Percentiles rank a stretch among this genome's conserved stretches.
phyloP scores from a whole-genome alignment of 345 rosid genomes.

The Salix viminalis region DNA sequence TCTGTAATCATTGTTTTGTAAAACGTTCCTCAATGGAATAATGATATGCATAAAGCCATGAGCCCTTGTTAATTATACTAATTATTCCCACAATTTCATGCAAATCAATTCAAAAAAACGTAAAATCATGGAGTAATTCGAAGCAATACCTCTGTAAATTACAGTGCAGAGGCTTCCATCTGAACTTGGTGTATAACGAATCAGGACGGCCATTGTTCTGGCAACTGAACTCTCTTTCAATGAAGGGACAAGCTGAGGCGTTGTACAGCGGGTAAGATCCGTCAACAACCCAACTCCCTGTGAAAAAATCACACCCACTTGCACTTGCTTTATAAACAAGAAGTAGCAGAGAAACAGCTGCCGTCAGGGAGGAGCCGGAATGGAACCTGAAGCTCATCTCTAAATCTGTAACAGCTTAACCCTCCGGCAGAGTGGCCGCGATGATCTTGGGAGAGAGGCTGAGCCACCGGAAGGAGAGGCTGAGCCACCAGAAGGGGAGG shows the following conservation, averaged over 20 bases:
- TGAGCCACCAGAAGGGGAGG: background rate
- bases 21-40: too few species aligned
- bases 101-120: background rate
- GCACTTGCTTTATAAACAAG: background rate
- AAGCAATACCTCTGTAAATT: constrained; percentile 38
- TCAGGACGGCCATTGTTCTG: constrained; percentile 56
- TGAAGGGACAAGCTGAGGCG: constrained; percentile 40
- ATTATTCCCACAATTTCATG: background rate
- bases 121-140: too few species aligned
- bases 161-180: constrained; percentile 53
- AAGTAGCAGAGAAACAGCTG: background rate
- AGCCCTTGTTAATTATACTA: too few species aligned
- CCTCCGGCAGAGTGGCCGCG: background rate
- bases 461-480: too few species aligned
- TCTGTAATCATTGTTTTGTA: too few species aligned
- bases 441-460: background rate
- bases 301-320: constrained; percentile 11
- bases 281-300: constrained; percentile 17
- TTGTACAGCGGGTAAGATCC: constrained; percentile 13
- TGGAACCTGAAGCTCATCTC: background rate
- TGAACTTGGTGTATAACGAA: constrained; percentile 35
- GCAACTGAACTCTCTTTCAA: constrained; percentile 51
- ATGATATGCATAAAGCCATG: too few species aligned
- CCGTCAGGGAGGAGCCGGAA: background rate
- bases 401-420: background rate